Percentiles rank a stretch among this genome's conserved stretches.
These are phyloP conservation scores for Chlorella sorokiniana DNA, from an alignment of 139 green algal genomes.

Conservation along the genomic window DNA sequence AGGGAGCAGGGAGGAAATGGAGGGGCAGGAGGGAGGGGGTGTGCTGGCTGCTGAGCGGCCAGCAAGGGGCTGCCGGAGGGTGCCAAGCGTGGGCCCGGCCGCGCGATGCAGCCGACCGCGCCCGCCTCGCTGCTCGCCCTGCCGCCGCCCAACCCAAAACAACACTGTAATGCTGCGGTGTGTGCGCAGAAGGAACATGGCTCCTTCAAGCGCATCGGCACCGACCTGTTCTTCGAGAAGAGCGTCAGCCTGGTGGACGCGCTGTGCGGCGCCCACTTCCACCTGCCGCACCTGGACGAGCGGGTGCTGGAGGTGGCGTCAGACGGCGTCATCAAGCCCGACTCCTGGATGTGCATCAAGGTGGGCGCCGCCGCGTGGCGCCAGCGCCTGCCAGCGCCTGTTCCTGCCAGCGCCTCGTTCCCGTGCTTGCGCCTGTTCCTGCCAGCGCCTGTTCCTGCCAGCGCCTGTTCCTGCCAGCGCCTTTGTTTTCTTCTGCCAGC, in stretches of 20 bases:
- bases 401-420: too few relatives aligned
- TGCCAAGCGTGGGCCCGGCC: too few relatives aligned
- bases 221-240: slow-evolving; percentile 92
- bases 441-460: too few relatives aligned
- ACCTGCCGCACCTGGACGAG: slow-evolving; percentile 92
- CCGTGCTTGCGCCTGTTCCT: too few relatives aligned
- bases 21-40: too few relatives aligned
- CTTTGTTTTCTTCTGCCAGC: too few relatives aligned
- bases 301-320: slow-evolving; percentile 78
- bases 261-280: slow-evolving; percentile 79
- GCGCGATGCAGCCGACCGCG: too few relatives aligned
- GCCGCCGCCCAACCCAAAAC: background rate
- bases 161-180: background rate
- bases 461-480: too few relatives aligned
- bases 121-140: too few relatives aligned
- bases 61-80: background rate
- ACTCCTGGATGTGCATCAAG: slow-evolving; percentile 75
- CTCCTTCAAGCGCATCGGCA: slow-evolving; percentile 88
- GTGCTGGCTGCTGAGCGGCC: background rate
- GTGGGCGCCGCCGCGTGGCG: background rate
- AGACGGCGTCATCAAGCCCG: slow-evolving; percentile 92
- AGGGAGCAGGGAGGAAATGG: background rate
- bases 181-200: slow-evolving; percentile 84
- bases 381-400: background rate
- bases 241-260: slow-evolving; percentile 78